Conservation (phyloP, 2,329 filamentous ascomycete genomes). For the Chaetomiaceae sp. region DNA sequence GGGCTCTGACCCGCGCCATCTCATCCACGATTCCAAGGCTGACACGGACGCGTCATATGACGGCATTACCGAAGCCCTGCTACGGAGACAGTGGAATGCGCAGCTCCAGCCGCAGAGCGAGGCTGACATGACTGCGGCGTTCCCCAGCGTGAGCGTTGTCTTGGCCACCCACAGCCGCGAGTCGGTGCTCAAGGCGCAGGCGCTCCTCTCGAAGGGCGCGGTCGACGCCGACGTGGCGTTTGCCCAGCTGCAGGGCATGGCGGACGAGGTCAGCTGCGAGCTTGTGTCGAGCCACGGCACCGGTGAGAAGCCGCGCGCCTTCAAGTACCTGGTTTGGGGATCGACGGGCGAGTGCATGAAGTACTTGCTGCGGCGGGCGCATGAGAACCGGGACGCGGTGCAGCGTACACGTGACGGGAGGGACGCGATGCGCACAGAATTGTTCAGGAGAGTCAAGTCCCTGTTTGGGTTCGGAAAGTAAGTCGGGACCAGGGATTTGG, state of each 20-base stretch:
- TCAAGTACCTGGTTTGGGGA: conserved; percentile 68
- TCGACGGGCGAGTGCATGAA: conserved; percentile 78
- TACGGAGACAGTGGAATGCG: conserved; percentile 58
- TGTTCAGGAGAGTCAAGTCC: conserved; percentile 50
- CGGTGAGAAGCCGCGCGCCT: conserved; percentile 35
- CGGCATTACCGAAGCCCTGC: conserved; percentile 60
- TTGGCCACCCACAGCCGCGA: conserved; percentile 79
- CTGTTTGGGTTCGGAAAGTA: conserved; percentile 33
- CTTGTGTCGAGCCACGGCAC: conserved; percentile 34
- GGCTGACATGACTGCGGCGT: conserved; percentile 31
- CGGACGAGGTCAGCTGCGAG: conserved; percentile 79
- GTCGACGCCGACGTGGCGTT: conserved; percentile 48
- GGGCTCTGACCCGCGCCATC: conserved; percentile 60
- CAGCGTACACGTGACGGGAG: conserved; percentile 57
- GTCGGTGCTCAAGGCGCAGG: conserved; percentile 57
- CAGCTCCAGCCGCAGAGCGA: conserved; percentile 42
- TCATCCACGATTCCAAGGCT: conserved; percentile 68
- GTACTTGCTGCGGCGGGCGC: conserved; percentile 66
- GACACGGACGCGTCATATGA: conserved; percentile 72
- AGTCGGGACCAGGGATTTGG: background rate
- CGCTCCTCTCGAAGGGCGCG: conserved; percentile 43
- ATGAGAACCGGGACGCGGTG: conserved; percentile 71
- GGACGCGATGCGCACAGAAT: conserved; percentile 58
- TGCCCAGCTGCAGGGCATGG: conserved; percentile 91
- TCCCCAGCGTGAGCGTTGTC: conserved; percentile 59